A percentile compares a stretch with the other conserved stretches of the same genome.
phyloP scores from a whole-genome alignment of 164 flowering plant genomes.

The Piper longum region DNA sequence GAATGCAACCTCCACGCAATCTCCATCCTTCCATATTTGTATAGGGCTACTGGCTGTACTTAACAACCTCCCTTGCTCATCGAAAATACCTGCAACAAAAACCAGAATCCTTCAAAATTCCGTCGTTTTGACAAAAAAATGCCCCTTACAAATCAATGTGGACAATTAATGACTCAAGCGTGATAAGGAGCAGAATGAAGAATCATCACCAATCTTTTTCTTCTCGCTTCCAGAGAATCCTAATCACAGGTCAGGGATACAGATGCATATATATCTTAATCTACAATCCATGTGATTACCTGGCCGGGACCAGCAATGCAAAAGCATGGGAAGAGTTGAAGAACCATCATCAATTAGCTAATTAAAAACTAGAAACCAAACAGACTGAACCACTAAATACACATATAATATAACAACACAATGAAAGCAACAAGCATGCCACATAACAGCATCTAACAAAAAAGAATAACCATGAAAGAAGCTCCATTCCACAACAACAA shows the following conservation, averaged over 20 bases:
- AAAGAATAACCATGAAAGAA: not conserved
- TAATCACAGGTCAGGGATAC: too few species aligned
- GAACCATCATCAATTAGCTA: not conserved
- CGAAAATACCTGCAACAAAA: conserved; percentile 58
- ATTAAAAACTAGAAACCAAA: not conserved
- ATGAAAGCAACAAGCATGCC: too few species aligned
- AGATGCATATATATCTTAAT: too few species aligned
- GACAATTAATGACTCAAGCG: not conserved
- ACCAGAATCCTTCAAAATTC: not conserved
- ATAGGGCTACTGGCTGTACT: conserved; percentile 86
- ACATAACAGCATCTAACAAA: not conserved
- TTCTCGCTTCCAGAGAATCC: too few species aligned
- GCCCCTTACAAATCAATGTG: not conserved
- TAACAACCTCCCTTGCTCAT: conserved; percentile 66
- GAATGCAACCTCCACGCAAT: conserved; percentile 64
- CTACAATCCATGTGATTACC: too few species aligned
- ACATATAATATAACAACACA: not conserved
- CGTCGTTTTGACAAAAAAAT: not conserved
- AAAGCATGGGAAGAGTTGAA: not conserved
- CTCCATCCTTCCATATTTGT: conserved; percentile 94
- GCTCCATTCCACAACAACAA: not conserved
- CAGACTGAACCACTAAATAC: too few species aligned
- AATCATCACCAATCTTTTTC: too few species aligned
- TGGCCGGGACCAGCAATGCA: not conserved
- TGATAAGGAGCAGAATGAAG: too few species aligned